Percentiles rank a stretch among this genome's conserved stretches.
Evolutionary conservation across 1,284 basidiomycete genomes (phyloP).

Genomic region (Trichosporon coremiiforme): DNA sequence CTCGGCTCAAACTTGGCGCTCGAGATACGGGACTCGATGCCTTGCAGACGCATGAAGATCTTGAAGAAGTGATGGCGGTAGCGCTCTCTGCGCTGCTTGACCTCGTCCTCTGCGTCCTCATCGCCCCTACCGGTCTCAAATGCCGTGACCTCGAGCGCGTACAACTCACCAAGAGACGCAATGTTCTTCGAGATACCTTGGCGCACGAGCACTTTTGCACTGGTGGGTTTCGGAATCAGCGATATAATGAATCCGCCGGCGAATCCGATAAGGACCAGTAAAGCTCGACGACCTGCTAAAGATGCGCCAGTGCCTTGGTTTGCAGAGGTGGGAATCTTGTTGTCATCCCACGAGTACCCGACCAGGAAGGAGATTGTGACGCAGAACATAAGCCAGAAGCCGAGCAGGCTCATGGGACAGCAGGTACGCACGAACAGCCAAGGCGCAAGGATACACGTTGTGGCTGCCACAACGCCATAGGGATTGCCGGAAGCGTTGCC

Average conservation of each 20-base stretch:
- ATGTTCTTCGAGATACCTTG: conserved; percentile 47
- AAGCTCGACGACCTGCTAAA: conserved; percentile 62
- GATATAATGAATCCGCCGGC: conserved; percentile 50
- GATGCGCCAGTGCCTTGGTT: conserved; percentile 63
- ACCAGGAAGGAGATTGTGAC: conserved; percentile 57
- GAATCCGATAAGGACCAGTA: conserved; percentile 56
- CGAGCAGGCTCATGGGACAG: conserved; percentile 58
- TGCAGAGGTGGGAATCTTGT: conserved; percentile 59
- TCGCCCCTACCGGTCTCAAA: conserved; percentile 41
- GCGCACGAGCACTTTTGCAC: conserved; percentile 48
- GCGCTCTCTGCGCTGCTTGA: conserved; percentile 30
- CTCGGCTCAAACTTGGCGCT: conserved; percentile 47
- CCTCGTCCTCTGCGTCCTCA: conserved; percentile 26
- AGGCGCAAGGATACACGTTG: conserved; percentile 61
- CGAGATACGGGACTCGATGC: conserved; percentile 39
- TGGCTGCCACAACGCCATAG: conserved; percentile 64
- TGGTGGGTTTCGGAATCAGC: conserved; percentile 51
- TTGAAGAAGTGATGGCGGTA: conserved; percentile 42
- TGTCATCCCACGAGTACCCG: conserved; percentile 68
- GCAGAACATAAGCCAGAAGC: conserved; percentile 51
- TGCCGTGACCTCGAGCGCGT: conserved; percentile 44
- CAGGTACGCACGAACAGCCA: conserved; percentile 63
- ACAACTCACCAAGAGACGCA: conserved; percentile 47
- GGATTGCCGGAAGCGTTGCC: conserved; percentile 61
- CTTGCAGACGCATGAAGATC: conserved; percentile 42